Evolutionary conservation across 345 rosid genomes (phyloP).

Genomic region (Euclidium syriacum): DNA sequence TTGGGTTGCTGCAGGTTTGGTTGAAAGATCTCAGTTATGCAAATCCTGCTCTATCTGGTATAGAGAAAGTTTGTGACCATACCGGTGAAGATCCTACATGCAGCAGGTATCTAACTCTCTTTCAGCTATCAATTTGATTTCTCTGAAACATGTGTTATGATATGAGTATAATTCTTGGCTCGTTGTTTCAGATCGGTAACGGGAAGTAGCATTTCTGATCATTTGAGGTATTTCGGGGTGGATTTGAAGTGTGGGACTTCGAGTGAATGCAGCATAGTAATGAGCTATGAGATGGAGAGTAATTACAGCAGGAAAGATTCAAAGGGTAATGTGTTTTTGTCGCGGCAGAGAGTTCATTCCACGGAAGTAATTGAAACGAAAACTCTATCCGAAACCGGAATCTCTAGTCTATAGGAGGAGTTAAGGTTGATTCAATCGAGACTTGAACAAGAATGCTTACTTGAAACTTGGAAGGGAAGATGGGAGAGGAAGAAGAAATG

Average conservation of each 20-base stretch:
- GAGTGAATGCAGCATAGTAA: slow-evolving; percentile 68
- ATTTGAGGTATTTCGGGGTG: slow-evolving; percentile 65
- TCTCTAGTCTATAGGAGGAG: neutral
- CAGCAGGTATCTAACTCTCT: slow-evolving; percentile 71
- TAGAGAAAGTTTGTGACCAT: slow-evolving; percentile 71
- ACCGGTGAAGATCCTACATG: slow-evolving; percentile 79
- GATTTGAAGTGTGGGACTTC: slow-evolving; percentile 45
- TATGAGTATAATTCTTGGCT: neutral
- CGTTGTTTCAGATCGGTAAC: slow-evolving; percentile 55
- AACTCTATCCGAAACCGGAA: slow-evolving; percentile 1
- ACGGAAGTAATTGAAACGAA: slow-evolving; percentile 28
- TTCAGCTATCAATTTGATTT: too few species aligned
- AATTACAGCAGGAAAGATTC: slow-evolving; percentile 51
- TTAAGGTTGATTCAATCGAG: neutral
- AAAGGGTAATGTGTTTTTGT: slow-evolving; percentile 58
- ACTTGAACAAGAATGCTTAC: neutral
- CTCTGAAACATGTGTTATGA: neutral
- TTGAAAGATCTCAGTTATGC: slow-evolving; percentile 10
- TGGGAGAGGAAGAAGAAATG: neutral
- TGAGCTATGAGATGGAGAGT: slow-evolving; percentile 38
- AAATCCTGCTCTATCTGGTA: slow-evolving; percentile 24
- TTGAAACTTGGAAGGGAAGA: neutral
- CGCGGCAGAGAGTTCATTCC: slow-evolving; percentile 31
- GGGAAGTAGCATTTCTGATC: slow-evolving; percentile 73
- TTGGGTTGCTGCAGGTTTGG: slow-evolving; percentile 26